Conservation (phyloP, 805 yeast species). For the Metschnikowia santaceciliae region DNA sequence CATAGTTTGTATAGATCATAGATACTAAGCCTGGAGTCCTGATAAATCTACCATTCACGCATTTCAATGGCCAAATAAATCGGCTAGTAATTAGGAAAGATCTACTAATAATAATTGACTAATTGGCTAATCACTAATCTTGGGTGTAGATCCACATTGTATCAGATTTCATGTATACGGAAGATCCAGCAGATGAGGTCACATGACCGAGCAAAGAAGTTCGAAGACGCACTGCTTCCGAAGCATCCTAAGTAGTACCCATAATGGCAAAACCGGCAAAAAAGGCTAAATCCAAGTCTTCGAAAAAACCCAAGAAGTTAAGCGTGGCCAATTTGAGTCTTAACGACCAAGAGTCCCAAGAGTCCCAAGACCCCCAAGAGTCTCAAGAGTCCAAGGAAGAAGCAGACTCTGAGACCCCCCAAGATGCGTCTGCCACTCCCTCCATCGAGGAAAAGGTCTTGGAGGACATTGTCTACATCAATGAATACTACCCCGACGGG, state of each 20-base stretch:
- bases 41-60: no score
- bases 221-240: neutral
- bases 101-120: no score
- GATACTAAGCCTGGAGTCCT: neutral
- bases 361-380: neutral
- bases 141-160: no score
- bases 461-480: conserved; percentile 57
- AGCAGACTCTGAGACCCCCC: neutral
- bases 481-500: conserved; percentile 63
- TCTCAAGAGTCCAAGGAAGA: neutral
- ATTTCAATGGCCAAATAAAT: no score
- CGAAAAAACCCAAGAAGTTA: conserved; percentile 5
- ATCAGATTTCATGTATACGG: neutral
- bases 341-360: conserved; percentile 3
- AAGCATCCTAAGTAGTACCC: neutral
- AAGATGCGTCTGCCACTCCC: conserved; percentile 3
- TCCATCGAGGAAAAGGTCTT: no score
- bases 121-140: no score
- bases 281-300: conserved; percentile 1
- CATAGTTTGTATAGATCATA: neutral
- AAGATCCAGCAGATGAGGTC: conserved; percentile 3
- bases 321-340: conserved; percentile 10
- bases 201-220: conserved; percentile 5
- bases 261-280: neutral
- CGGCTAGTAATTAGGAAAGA: no score